These are phyloP conservation scores for Rhizopus stolonifer DNA, from an alignment of 371 early-diverging fungal species.

Conservation along the genomic window DNA sequence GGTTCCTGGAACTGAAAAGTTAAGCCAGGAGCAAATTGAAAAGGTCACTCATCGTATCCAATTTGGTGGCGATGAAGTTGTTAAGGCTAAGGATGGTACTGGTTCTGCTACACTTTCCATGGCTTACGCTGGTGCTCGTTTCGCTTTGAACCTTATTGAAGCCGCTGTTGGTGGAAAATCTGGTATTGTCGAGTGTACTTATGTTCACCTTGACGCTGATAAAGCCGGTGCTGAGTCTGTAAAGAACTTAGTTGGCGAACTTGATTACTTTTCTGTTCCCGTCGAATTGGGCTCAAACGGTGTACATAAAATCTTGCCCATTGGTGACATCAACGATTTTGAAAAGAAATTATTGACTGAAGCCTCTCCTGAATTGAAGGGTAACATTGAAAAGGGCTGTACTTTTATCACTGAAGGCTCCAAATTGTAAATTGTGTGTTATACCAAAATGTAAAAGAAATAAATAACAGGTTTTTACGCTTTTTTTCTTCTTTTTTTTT, in stretches of 20 bases:
- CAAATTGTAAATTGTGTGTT: constrained; percentile 37
- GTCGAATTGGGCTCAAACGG: constrained; percentile 84
- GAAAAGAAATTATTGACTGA: constrained; percentile 72
- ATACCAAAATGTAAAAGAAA: not conserved
- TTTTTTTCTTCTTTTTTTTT: not conserved
- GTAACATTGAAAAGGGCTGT: constrained; percentile 73
- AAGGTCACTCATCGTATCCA: constrained; percentile 85
- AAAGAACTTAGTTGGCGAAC: constrained; percentile 49
- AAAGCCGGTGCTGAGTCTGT: constrained; percentile 49
- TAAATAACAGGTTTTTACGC: not conserved
- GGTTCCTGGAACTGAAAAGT: constrained; percentile 49
- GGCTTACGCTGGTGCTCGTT: constrained; percentile 91
- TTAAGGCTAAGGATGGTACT: constrained; percentile 87
- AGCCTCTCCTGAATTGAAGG: constrained; percentile 76
- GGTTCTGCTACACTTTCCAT: constrained; percentile 88
- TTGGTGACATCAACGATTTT: constrained; percentile 64
- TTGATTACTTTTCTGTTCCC: constrained; percentile 82
- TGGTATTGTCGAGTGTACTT: constrained; percentile 77
- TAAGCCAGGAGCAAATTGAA: constrained; percentile 73
- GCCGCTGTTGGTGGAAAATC: constrained; percentile 65
- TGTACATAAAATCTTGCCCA: constrained; percentile 67
- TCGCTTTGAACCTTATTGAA: constrained; percentile 70
- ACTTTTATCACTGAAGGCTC: constrained; percentile 51
- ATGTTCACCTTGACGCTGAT: constrained; percentile 78
- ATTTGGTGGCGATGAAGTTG: constrained; percentile 95